A percentile compares a stretch with the other conserved stretches of the same genome.
Conservation (phyloP, 352 stramenopile species). For the Globisporangium paroecandrum region DNA sequence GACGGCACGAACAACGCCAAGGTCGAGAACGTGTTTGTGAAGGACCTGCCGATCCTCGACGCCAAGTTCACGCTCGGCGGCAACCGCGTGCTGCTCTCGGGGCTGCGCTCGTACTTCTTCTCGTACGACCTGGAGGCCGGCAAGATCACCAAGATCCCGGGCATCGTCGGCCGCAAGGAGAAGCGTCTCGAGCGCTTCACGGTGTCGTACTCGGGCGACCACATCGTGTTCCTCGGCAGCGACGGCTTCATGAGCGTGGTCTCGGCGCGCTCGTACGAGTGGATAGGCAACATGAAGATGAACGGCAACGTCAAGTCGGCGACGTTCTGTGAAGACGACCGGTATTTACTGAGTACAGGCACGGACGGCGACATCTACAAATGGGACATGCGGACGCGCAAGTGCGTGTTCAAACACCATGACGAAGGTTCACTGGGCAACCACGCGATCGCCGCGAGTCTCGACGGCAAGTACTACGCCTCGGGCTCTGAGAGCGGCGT, state of each 20-base stretch:
- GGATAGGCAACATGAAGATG: slow-evolving; percentile 94
- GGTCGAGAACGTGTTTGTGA: slow-evolving; percentile 87
- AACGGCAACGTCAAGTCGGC: slow-evolving; percentile 90
- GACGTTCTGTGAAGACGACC: slow-evolving; percentile 90
- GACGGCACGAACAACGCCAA: slow-evolving; percentile 88
- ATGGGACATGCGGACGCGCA: slow-evolving; percentile 90
- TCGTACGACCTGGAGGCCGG: slow-evolving; percentile 94
- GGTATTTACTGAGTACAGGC: slow-evolving; percentile 92
- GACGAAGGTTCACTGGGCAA: slow-evolving; percentile 88
- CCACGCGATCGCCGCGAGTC: slow-evolving; percentile 67
- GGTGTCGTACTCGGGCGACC: slow-evolving; percentile 84
- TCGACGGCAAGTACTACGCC: slow-evolving; percentile 76
- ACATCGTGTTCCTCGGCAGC: slow-evolving; percentile 93
- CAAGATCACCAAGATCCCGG: slow-evolving; percentile 89
- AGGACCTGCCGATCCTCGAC: slow-evolving; percentile 87
- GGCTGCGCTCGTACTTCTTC: slow-evolving; percentile 95
- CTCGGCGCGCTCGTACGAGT: slow-evolving; percentile 91
- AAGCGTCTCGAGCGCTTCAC: slow-evolving; percentile 90
- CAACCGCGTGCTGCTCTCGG: slow-evolving; percentile 87
- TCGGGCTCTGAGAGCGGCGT: slow-evolving; percentile 95
- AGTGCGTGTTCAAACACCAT: slow-evolving; percentile 73
- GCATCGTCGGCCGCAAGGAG: slow-evolving; percentile 87
- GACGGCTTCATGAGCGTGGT: slow-evolving; percentile 95
- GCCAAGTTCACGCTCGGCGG: slow-evolving; percentile 83
- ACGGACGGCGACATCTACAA: slow-evolving; percentile 96